Evolutionary conservation across 345 rosid species (phyloP), one percentile per base, ranked within the genome.

Genomic region (Hirschfeldia incana): DNA sequence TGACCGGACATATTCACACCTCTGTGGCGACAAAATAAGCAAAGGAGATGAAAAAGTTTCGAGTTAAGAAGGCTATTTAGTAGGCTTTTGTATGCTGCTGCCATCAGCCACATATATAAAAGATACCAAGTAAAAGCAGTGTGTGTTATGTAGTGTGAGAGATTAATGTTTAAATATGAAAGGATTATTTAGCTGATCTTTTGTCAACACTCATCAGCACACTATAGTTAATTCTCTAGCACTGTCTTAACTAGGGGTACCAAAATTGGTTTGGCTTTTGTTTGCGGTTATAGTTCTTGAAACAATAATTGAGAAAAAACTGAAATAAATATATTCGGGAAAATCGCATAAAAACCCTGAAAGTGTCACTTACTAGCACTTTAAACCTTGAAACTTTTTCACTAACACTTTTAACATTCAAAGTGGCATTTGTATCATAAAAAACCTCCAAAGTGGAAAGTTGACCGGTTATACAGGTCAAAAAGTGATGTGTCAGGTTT

Each of bases 51-150:
- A 17, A 36, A 28, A 65, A 53, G 26, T 30, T 84, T 76, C 61
- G 67, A 76, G 81, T 30, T 76, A 16, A 34, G 64, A 77, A 6
- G 28, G 51, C 21, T 21, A 61, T 77, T 72, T 73, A 49, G 32
- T 29, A 29, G 67, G 77, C 82, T 36, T 72, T 17, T 59, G 49
- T 76, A 29, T 21, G 21, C 21, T 73, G 85, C 84, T 86, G 81
- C 59, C 78, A 71, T 33, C 69, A 72, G 49, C 63, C 67, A 78
- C 29, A 60, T 78, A 72, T 71, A 65, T 72, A 21, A 78, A 58
- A 78, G 53, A 44, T 32, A 21, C 4, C n/a, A 39, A 72, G 62
- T 39, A 39, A 26, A 21, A 21, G 21, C 21, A 21, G 21, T 21
- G 21, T 21, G 21, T 21, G 21, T 21, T 21, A 21, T 21, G 64